These are phyloP conservation scores for Hibiscus tridactylites DNA, from an alignment of 345 rosid genomes.

Conservation along the genomic window DNA sequence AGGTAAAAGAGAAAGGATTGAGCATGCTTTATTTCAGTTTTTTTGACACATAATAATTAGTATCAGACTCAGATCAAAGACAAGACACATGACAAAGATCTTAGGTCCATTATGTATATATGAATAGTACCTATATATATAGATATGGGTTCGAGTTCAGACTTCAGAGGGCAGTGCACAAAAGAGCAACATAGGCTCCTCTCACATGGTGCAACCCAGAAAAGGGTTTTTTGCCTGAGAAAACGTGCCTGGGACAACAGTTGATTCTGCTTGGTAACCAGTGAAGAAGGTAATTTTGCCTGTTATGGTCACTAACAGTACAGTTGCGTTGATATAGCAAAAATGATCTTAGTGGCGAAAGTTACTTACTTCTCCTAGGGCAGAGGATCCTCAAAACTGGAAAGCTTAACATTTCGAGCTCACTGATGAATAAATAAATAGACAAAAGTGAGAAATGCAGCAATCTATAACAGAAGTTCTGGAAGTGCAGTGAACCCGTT, in stretches of 20 bases:
- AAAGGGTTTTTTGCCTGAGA: not conserved
- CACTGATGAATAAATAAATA: not conserved
- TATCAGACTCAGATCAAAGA: constrained; percentile 11
- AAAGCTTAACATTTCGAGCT: constrained; percentile 11
- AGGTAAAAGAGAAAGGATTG: not conserved
- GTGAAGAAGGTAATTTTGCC: not conserved
- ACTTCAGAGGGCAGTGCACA: not conserved
- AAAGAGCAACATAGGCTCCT: constrained; percentile 1
- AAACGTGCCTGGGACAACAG: not conserved
- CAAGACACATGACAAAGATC: constrained; percentile 22
- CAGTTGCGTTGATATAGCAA: not conserved
- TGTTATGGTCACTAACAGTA: not conserved
- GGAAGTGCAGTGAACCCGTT: not conserved
- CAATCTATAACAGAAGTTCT: too few relatives aligned
- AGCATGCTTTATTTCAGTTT: not conserved
- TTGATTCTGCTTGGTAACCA: not conserved
- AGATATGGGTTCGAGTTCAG: not conserved
- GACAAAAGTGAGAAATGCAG: not conserved
- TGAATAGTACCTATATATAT: not conserved
- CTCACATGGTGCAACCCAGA: constrained; percentile 25
- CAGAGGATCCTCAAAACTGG: constrained; percentile 1
- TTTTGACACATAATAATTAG: not conserved
- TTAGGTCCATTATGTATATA: not conserved
- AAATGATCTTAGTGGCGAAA: not conserved
- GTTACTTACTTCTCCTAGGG: not conserved